Evolutionary conservation across 1,139 yeast genomes (phyloP), one percentile per base, ranked within the genome.

Genomic region (Yamadazyma buinensis): DNA sequence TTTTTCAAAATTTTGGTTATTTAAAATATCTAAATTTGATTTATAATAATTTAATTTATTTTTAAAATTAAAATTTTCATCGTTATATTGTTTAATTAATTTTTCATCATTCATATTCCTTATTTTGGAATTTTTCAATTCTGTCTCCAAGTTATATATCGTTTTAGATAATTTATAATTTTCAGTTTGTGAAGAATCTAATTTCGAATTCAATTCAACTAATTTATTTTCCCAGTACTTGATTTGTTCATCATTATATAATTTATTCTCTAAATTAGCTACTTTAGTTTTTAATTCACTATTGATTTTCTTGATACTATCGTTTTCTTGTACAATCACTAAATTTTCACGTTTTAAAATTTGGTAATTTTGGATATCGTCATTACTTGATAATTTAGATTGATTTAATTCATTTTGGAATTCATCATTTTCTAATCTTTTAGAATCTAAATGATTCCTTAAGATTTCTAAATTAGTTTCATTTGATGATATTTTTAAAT

Each of bases 21-120:
- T 64, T 40, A 65, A 50, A 33, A 62, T 51, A 43, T 61, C 63
- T 44, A 60, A 48, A 24, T 70, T 55, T 28, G 61, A 52, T 39
- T 58, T 58, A 37, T 56, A 60, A 33, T 67, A 65, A 32, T 55
- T 57, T 31, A 63, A 54, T 40, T 72, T 64, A 38, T 71, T 69
- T 36, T 67, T 72, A 43, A 52, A 67, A 34, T 65, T 67, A 49
- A 70, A 70, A 48, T 68, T 70, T 43, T 69, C 75, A 46, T 68
- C 73, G 43, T 69, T 69, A 41, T 67, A 70, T 41, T 59, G 63
- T 49, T 69, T 69, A 31, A 65, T 54, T 30, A 67, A 57, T 34
- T 51, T 57, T 4, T 57, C 41, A 42, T 68, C 73, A 42, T 63
- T 66, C 12, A 57, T 64, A 15, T 55, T 54, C 25, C 66, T 55